phyloP scores from a whole-genome alignment of 1,139 yeast species.

The Tardiomyces digboiensis region DNA sequence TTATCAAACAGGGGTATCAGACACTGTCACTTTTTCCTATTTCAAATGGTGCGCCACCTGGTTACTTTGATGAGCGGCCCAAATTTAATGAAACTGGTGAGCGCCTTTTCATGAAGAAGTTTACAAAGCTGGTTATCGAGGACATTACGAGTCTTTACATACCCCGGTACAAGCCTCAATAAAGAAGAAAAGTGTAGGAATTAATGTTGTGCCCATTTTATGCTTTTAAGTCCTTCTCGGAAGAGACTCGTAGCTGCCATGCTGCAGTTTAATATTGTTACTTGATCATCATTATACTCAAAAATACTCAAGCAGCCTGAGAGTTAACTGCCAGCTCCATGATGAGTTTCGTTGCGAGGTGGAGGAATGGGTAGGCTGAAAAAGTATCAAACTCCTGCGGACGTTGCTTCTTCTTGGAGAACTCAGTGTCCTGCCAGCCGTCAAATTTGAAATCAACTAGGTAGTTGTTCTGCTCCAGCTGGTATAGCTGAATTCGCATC shows the following conservation, averaged over 20 bases:
- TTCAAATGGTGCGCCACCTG: neutral
- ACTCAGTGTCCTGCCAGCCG: slow-evolving; percentile 67
- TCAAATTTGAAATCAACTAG: slow-evolving; percentile 96
- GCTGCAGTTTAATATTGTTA: no score
- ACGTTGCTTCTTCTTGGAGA: slow-evolving; percentile 12
- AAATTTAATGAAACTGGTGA: slow-evolving; percentile 18
- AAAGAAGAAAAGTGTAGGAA: no score
- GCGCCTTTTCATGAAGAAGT: slow-evolving; percentile 11
- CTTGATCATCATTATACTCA: no score
- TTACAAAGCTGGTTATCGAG: slow-evolving; percentile 16
- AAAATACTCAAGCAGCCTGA: slow-evolving; percentile 27
- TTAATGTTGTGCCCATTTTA: no score
- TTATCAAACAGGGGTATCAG: slow-evolving; percentile 21
- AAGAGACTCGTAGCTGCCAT: no score
- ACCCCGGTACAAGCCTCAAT: neutral
- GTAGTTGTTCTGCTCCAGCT: slow-evolving; percentile 91
- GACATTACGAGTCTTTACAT: slow-evolving; percentile 10
- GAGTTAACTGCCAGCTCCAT: slow-evolving; percentile 96
- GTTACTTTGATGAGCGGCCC: slow-evolving; percentile 11
- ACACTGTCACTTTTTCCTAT: slow-evolving; percentile 14
- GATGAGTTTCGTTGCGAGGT: slow-evolving; percentile 82
- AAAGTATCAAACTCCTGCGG: slow-evolving; percentile 44
- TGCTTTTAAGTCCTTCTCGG: no score
- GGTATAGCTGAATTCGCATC: slow-evolving; percentile 95
- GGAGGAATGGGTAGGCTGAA: slow-evolving; percentile 91